A percentile compares a stretch with the other conserved stretches of the same genome.
phyloP scores from a whole-genome alignment of 2,329 filamentous ascomycete genomes.

The Boeremia lycopersici region DNA sequence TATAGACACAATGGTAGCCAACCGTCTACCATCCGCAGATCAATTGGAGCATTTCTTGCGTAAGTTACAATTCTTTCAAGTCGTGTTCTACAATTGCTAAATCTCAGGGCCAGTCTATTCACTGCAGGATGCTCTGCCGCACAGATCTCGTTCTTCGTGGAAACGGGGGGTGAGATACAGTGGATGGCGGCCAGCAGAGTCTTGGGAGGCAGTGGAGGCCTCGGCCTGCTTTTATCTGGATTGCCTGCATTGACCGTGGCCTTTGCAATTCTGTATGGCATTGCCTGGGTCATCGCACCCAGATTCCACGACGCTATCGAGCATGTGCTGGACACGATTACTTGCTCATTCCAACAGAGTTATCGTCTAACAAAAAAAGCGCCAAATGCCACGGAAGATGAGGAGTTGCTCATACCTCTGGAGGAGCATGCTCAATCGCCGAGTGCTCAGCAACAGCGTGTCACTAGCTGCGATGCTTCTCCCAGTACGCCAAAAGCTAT shows the following conservation, averaged over 20 bases:
- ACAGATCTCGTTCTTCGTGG: conserved; percentile 23
- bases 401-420: conserved; percentile 16
- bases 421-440: conserved; percentile 10
- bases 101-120: conserved; percentile 6
- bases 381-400: conserved; percentile 6
- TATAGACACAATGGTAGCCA: conserved; percentile 21
- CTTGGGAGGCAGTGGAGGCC: conserved; percentile 22
- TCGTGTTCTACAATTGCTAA: conserved; percentile 1
- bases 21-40: conserved; percentile 5
- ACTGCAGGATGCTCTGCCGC: conserved; percentile 21
- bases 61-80: conserved; percentile 2
- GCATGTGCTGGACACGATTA: conserved; percentile 6
- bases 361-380: conserved; percentile 10
- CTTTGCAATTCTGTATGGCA: conserved; percentile 14
- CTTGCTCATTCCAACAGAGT: conserved; percentile 7
- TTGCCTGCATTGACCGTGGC: conserved; percentile 16
- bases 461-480: not conserved
- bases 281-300: conserved; percentile 16
- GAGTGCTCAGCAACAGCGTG: not conserved
- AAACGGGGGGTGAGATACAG: conserved; percentile 25
- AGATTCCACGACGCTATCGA: conserved; percentile 21
- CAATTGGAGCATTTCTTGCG: conserved; percentile 17
- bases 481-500: conserved; percentile 14
- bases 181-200: conserved; percentile 27
- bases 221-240: conserved; percentile 21